Percentiles rank a stretch among this genome's conserved stretches.
Evolutionary conservation across 2,329 filamentous ascomycete species (phyloP).

Genomic region (Colletotrichum trifolii): DNA sequence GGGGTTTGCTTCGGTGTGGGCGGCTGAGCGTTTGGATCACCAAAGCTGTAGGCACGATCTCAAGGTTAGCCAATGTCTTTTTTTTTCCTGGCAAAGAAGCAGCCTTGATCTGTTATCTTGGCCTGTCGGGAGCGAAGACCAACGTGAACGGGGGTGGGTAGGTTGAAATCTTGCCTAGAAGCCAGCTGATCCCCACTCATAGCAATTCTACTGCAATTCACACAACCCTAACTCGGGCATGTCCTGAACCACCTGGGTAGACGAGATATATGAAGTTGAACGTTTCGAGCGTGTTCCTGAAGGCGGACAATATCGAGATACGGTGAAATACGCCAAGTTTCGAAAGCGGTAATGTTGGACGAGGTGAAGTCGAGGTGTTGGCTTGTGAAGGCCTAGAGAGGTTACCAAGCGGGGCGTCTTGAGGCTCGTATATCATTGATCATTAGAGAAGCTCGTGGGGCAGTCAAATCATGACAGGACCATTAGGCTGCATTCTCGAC

Average conservation of each 20-base stretch:
- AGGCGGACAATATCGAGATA: neutral
- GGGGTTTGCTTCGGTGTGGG: constrained; percentile 69
- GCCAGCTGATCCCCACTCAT: constrained; percentile 71
- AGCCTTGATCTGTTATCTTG: constrained; percentile 18
- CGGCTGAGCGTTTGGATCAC: constrained; percentile 71
- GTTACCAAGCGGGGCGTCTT: constrained; percentile 25
- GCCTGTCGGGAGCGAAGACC: constrained; percentile 34
- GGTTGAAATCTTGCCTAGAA: constrained; percentile 59
- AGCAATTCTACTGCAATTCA: constrained; percentile 55
- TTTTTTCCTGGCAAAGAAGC: constrained; percentile 20
- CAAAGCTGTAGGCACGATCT: constrained; percentile 61
- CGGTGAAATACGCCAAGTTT: constrained; percentile 7
- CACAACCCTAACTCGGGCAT: constrained; percentile 38
- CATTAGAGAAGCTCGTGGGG: constrained; percentile 35
- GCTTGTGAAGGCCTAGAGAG: constrained; percentile 19
- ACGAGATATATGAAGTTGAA: constrained; percentile 6
- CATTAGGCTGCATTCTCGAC: constrained; percentile 21
- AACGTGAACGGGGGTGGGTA: constrained; percentile 32
- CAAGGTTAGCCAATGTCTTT: constrained; percentile 48
- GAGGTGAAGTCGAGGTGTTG: constrained; percentile 19
- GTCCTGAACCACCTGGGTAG: constrained; percentile 33
- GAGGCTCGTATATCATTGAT: constrained; percentile 38
- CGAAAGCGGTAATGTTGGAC: neutral
- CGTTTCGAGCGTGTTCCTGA: constrained; percentile 1
- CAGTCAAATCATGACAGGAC: constrained; percentile 17